Evolutionary conservation across 2,329 filamentous ascomycete species (phyloP).

Genomic region (Onygenales sp.): DNA sequence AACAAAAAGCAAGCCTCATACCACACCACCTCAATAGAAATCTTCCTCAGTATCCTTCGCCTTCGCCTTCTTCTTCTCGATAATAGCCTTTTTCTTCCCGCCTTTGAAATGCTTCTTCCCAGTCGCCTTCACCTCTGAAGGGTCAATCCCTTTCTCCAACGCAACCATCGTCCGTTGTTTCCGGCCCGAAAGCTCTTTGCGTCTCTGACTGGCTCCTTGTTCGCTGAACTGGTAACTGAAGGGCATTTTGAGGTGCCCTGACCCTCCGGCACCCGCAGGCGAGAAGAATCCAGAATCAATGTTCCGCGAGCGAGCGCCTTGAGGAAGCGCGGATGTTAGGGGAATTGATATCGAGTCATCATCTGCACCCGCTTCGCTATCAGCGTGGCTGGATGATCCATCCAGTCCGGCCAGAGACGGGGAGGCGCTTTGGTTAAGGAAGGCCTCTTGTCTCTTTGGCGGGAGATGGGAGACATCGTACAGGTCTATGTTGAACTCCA

Average conservation of each 20-base stretch:
- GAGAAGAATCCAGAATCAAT: constrained; percentile 90
- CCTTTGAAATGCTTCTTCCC: constrained; percentile 72
- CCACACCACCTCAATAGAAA: constrained; percentile 3
- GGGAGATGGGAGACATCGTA: constrained; percentile 79
- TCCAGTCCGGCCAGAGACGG: constrained; percentile 1
- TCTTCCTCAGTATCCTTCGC: constrained; percentile 10
- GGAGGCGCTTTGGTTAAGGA: constrained; percentile 7
- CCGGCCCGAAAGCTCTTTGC: constrained; percentile 67
- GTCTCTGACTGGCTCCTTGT: constrained; percentile 60
- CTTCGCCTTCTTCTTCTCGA: constrained; percentile 20
- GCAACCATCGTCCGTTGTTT: constrained; percentile 73
- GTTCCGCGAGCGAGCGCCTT: constrained; percentile 63
- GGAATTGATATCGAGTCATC: constrained; percentile 15
- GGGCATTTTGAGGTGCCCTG: constrained; percentile 63
- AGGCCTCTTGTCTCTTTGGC: constrained; percentile 61
- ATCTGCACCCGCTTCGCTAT: constrained; percentile 27
- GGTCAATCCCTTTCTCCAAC: constrained; percentile 74
- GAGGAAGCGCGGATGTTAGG: constrained; percentile 20
- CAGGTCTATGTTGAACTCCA: constrained; percentile 77
- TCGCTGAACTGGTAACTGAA: constrained; percentile 86
- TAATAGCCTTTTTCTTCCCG: constrained; percentile 27
- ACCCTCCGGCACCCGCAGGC: constrained; percentile 45
- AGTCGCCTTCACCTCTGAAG: constrained; percentile 58
- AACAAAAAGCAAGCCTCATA: not conserved
- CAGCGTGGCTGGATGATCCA: constrained; percentile 20